Evolutionary conservation across 345 rosid genomes (phyloP).

Genomic region (Arabidopsis thaliana): TAIR10.1 NC_003071.7:17593501-17594000

Average conservation of each 20-base stretch:
- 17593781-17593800: not conserved
- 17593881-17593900: constrained; percentile 83
- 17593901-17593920: constrained; percentile 72
- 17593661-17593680: constrained; percentile 40
- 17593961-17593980: constrained; percentile 20
- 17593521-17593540: constrained; percentile 21
- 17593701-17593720: constrained; percentile 78
- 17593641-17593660: constrained; percentile 32
- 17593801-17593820: constrained; percentile 5
- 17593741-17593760: constrained; percentile 73
- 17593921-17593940: constrained; percentile 75
- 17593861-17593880: constrained; percentile 78
- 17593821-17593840: constrained; percentile 74
- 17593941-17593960: constrained; percentile 57
- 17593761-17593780: not conserved
- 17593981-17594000: constrained; percentile 23
- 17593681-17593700: constrained; percentile 18
- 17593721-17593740: constrained; percentile 98
- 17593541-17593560: constrained; percentile 32
- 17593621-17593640: constrained; percentile 39
- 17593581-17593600: constrained; percentile 40
- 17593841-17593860: constrained; percentile 95
- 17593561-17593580: constrained; percentile 23
- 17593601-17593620: constrained; percentile 43
- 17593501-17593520: constrained; percentile 19